Conservation (phyloP, 805 yeast species). For the Spathaspora hagerdaliae region DNA sequence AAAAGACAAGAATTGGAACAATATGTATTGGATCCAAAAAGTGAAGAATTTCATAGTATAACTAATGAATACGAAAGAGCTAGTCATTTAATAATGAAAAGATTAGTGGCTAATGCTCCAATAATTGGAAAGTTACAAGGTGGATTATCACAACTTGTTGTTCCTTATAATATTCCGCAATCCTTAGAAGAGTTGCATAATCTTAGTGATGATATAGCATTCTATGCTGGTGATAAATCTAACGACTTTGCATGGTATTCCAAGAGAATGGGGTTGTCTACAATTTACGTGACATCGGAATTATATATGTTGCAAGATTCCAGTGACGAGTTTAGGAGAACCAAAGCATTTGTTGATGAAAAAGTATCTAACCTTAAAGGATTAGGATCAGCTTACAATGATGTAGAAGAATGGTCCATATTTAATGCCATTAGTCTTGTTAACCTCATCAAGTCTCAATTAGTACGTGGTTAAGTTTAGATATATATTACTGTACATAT, state of each 20-base stretch:
- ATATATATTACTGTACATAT: constrained; percentile 1
- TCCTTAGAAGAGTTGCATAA: constrained; percentile 68
- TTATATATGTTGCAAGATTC: constrained; percentile 75
- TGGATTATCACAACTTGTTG: constrained; percentile 58
- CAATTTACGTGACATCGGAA: constrained; percentile 72
- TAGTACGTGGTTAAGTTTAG: constrained; percentile 50
- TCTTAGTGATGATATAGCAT: constrained; percentile 80
- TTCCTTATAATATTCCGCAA: constrained; percentile 56
- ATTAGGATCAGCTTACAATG: constrained; percentile 58
- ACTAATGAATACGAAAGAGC: constrained; percentile 40
- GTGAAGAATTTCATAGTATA: constrained; percentile 23
- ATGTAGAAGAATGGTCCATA: constrained; percentile 70
- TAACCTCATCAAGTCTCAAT: constrained; percentile 69
- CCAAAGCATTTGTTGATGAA: constrained; percentile 60
- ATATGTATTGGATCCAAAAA: constrained; percentile 23
- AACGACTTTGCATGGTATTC: constrained; percentile 91
- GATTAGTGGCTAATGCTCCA: constrained; percentile 52
- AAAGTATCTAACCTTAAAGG: constrained; percentile 51
- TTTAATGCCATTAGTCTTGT: constrained; percentile 62
- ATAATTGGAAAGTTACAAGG: constrained; percentile 39
- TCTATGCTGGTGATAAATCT: constrained; percentile 71
- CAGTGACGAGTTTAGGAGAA: constrained; percentile 50
- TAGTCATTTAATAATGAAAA: constrained; percentile 41
- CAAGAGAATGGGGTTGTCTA: constrained; percentile 68
- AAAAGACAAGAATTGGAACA: constrained; percentile 35